Evolutionary conservation across 805 yeast genomes (phyloP).

Genomic region (Wickerhamomyces mucosus): DNA sequence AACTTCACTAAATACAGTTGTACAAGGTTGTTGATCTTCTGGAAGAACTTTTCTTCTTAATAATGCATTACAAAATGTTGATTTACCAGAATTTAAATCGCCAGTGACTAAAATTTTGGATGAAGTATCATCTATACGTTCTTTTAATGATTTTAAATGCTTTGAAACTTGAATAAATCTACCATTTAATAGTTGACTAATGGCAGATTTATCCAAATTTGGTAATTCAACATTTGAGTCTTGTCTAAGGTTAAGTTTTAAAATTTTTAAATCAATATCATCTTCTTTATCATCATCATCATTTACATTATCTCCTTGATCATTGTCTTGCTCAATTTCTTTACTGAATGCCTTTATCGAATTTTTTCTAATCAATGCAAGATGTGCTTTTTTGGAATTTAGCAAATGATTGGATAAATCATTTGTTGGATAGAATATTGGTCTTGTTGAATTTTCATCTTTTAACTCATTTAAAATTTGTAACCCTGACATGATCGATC

Average conservation of each 20-base stretch:
- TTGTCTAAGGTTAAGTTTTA: constrained; percentile 53
- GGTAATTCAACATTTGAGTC: constrained; percentile 34
- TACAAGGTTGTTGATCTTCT: constrained; percentile 96
- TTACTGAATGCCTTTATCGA: constrained; percentile 11
- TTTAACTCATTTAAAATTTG: constrained; percentile 42
- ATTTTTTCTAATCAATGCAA: constrained; percentile 39
- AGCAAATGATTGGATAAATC: constrained; percentile 23
- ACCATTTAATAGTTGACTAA: constrained; percentile 60
- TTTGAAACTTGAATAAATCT: constrained; percentile 55
- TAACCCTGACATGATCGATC: constrained; percentile 46
- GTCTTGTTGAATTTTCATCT: constrained; percentile 47
- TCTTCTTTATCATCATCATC: constrained; percentile 14
- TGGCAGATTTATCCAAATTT: constrained; percentile 54
- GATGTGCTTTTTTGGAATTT: constrained; percentile 40
- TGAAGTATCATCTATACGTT: constrained; percentile 81
- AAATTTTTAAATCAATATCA: constrained; percentile 42
- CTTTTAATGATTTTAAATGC: constrained; percentile 64
- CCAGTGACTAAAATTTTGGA: constrained; percentile 96
- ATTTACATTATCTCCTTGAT: constrained; percentile 12
- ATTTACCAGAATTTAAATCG: constrained; percentile 92
- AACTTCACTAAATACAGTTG: constrained; percentile 93
- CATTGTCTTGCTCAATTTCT: constrained; percentile 13
- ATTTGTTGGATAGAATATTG: constrained; percentile 51
- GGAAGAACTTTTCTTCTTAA: constrained; percentile 73
- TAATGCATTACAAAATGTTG: constrained; percentile 89